Conservation (phyloP, 306 rosid genomes). For the Fragaria iinumae region DNA sequence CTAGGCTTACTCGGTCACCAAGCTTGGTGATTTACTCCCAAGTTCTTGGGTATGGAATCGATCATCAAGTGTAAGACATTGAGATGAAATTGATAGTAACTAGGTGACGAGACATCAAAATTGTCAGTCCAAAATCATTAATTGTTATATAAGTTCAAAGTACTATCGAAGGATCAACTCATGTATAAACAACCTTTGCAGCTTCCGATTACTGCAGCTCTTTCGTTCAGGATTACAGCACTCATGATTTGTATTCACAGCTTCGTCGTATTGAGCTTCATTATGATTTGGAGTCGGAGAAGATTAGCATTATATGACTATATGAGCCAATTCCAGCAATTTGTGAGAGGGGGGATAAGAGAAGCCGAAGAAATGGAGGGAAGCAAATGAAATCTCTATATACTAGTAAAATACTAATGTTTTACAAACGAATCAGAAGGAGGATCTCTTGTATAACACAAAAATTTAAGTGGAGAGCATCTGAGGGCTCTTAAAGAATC, state of each 20-base stretch:
- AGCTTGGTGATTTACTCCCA: too few species aligned
- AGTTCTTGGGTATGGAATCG: too few species aligned
- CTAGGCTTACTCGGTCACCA: too few species aligned
- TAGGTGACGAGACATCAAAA: too few species aligned
- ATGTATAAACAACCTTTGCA: background rate
- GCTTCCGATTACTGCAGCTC: background rate
- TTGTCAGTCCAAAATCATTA: too few species aligned
- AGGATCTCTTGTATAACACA: constrained; percentile 1
- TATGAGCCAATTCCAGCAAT: background rate
- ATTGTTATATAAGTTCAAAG: too few species aligned
- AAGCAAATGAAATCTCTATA: background rate
- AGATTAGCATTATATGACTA: background rate
- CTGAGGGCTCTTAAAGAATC: constrained; percentile 27
- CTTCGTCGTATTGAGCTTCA: background rate
- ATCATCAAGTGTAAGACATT: too few species aligned
- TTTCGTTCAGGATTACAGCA: background rate
- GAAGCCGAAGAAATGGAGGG: background rate
- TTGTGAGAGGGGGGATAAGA: background rate
- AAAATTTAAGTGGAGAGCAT: constrained; percentile 21
- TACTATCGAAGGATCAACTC: too few species aligned
- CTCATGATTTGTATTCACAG: background rate
- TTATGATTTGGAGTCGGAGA: background rate
- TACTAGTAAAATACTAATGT: constrained; percentile 2
- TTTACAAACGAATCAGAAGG: constrained; percentile 14
- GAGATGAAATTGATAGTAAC: too few species aligned